phyloP scores from a whole-genome alignment of 768 basidiomycete genomes.

The Trametes meyenii region DNA sequence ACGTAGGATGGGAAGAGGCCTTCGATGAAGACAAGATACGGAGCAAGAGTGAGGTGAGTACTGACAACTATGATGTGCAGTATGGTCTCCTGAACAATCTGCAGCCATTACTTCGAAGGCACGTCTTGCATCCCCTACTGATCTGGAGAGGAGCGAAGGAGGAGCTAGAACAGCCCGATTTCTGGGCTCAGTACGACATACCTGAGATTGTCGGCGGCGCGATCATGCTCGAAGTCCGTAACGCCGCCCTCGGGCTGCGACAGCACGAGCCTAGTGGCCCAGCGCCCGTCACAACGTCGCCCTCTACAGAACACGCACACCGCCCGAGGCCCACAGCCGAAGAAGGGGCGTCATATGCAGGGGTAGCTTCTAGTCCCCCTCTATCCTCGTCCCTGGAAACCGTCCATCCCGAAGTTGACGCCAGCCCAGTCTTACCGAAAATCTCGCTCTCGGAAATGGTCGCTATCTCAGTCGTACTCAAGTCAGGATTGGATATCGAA shows the following conservation, averaged over 20 bases:
- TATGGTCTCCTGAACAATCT: neutral
- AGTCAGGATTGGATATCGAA: conserved; percentile 68
- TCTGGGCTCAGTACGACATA: conserved; percentile 69
- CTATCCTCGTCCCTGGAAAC: conserved; percentile 18
- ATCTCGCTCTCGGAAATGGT: conserved; percentile 80
- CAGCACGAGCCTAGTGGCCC: conserved; percentile 18
- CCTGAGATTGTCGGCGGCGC: conserved; percentile 68
- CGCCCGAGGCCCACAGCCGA: conserved; percentile 1
- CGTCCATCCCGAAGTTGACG: conserved; percentile 2
- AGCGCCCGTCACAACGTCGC: neutral
- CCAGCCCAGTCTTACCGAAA: neutral
- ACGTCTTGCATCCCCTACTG: conserved; percentile 73
- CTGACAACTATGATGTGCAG: neutral
- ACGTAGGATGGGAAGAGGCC: conserved; percentile 69
- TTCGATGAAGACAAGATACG: conserved; percentile 72
- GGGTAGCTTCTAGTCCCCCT: neutral
- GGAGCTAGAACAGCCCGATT: conserved; percentile 64
- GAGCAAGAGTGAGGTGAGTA: conserved; percentile 68
- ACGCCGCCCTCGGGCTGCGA: conserved; percentile 53
- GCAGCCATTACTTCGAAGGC: conserved; percentile 69
- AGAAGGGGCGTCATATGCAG: neutral
- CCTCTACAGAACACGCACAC: neutral
- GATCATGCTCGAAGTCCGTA: conserved; percentile 65
- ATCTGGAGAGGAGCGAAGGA: conserved; percentile 64
- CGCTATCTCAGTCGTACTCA: conserved; percentile 69